Base-by-base conservation (phyloP, 2,329 filamentous ascomycete species). In the Graphium sp. region DNA sequence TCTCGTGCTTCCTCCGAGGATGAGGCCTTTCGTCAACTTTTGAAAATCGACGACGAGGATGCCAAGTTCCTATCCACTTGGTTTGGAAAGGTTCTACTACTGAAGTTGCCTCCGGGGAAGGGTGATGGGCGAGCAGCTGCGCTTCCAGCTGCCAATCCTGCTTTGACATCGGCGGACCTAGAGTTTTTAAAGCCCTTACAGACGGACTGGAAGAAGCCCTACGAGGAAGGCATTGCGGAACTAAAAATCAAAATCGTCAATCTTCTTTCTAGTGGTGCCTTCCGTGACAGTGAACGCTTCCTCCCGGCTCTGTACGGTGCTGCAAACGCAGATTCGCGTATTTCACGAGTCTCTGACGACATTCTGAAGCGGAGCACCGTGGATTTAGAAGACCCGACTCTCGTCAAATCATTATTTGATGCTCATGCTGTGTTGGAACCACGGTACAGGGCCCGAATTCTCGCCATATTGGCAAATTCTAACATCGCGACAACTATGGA, bases 261-360 rank as follows among this genome's bases (percentile, higher is more conserved):
- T 14, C 73, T 95, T 31, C 56, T 98, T 13, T 73, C 79, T 3
- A 93, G 82, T 43, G 84, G 82, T 5, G 74, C 85, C 6, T 95
- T 98, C 49, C 74, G 59, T 0, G 83, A 94, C 35, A 54, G 71
- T 1, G 81, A 95, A 44, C 74, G 84, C 18, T 83, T 94, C 40
- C 49, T 94, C 9, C 78, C 87, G 1, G 78, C 83, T 1, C 53
- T 95, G 2, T 84, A 80, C 45, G 84, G 85, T 5, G 76, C 83
- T 16, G 75, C 83, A 1, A 85, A 85, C 49, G 58, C 74, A 2
- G 89, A 94, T 38, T 82, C 75, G 20, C 69, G 77, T 7, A 74
- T 94, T 21, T 74, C 80, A 8, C 72, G 78, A n/a, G 57, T 82
- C n/a, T 87, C 81, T 0, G 83, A 94, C 32, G 84, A 93, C 41